Base-by-base conservation (phyloP, 768 basidiomycete species). In the Mycena latifolia region DNA sequence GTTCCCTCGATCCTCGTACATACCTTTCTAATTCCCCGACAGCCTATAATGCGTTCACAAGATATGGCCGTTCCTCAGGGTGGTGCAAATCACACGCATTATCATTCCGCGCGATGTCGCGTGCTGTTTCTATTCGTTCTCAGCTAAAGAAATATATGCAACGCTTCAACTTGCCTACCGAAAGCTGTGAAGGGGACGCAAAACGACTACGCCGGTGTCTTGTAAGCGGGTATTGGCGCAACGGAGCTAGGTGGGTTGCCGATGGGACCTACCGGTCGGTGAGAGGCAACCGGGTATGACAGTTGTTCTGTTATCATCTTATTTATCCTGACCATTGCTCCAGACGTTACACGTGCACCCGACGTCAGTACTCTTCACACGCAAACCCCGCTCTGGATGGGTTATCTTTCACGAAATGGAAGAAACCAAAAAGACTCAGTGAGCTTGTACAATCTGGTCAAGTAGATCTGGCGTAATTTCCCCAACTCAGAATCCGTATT, bases 111-210 rank as follows among this genome's bases (percentile, higher is more conserved):
- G 94, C 95, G 2, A 88, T 99, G 82, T 97, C 96, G 0, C 87
- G 98, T 55, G 97, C 94, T 0, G 88, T 98, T 20, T 96, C 96
- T 2, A 98, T 99, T 70, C 90, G 97, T 9, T 86, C 92, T n/a
- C 98, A 99, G 73, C 84, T 99, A 37, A 91, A 92, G 74, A 98
- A 96, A 78, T 99, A 98, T 75, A 91, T 99, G 89, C 87, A 91
- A 60, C 88, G 98, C 15, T 99, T 98, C 75, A 85, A 88, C 45
- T 82, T 97, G 27, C 92, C 93, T 0, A 76, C 89, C 24, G 87
- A 92, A 61, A 96, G 95, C 75, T 98, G 97, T 75, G 86, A 97
- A 72, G 95, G 95, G 0, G 96, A 99, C 77, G 89, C 88, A 10
- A 89, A 88, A 69, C 82, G 93, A 47, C 78, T 99, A 56, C 84